These are phyloP conservation scores for Pythium dissimile DNA, from an alignment of 352 stramenopile genomes.

Conservation along the genomic window DNA sequence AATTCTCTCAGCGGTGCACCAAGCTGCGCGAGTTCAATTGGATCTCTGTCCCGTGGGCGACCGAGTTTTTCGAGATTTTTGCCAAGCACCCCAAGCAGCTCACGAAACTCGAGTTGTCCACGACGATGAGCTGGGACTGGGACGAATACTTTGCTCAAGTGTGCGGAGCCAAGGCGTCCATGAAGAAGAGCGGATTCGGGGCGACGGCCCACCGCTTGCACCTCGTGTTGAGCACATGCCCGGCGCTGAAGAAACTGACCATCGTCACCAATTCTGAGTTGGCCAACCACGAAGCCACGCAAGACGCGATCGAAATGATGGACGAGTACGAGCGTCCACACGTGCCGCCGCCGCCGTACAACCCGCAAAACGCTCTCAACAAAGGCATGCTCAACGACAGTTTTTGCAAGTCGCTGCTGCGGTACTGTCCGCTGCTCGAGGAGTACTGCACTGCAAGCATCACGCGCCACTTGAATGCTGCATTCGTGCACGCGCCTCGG, in stretches of 20 bases:
- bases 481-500: not conserved
- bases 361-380: not conserved
- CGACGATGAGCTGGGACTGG: not conserved
- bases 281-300: not conserved
- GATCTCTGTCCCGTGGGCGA: not conserved
- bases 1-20: constrained; percentile 34
- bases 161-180: not conserved
- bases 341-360: not conserved
- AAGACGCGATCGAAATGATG: not conserved
- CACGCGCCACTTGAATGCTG: not conserved
- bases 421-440: constrained; percentile 5
- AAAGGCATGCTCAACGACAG: constrained; percentile 1
- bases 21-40: not conserved
- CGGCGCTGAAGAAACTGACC: not conserved
- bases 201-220: not conserved
- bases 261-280: not conserved
- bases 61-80: constrained; percentile 9
- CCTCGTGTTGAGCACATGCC: not conserved
- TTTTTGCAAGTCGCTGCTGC: constrained; percentile 2
- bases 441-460: not conserved
- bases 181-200: not conserved
- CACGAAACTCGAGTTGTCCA: not conserved
- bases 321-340: not conserved
- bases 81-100: not conserved
- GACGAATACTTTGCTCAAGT: too few species aligned